Evolutionary conservation across 176 grass and related monocot species (phyloP).

Genomic region (Oryza longistaminata): DNA sequence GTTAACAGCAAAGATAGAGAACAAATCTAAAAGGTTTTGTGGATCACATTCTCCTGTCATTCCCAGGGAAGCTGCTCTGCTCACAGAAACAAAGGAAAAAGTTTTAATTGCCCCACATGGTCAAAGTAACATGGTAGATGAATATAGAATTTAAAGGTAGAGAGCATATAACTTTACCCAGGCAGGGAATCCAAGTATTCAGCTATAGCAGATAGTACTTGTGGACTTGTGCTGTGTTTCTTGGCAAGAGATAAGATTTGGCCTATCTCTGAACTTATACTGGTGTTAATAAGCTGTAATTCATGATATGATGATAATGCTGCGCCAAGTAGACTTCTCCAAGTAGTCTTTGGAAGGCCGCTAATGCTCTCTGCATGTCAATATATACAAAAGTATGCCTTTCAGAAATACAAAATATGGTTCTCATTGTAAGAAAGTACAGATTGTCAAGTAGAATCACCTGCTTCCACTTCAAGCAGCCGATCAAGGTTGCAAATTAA

Average conservation of each 20-base stretch:
- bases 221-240: conserved; percentile 66
- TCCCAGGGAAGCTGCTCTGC: conserved; percentile 38
- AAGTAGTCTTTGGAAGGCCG: conserved; percentile 66
- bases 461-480: conserved; percentile 64
- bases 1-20: conserved; percentile 60
- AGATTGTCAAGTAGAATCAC: conserved; percentile 44
- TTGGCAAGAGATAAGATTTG: conserved; percentile 70
- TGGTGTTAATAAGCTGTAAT: conserved; percentile 35
- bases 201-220: conserved; percentile 77
- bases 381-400: neutral
- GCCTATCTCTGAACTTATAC: conserved; percentile 50
- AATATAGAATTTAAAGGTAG: neutral
- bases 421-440: conserved; percentile 25
- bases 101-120: neutral
- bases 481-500: conserved; percentile 60
- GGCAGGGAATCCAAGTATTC: conserved; percentile 70
- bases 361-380: conserved; percentile 47
- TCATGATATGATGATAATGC: conserved; percentile 72
- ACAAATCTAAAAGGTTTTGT: conserved; percentile 50
- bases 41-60: conserved; percentile 49
- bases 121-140: conserved; percentile 2
- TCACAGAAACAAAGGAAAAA: conserved; percentile 24
- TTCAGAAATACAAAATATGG: neutral
- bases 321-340: conserved; percentile 77
- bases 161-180: conserved; percentile 37